Conservation (phyloP, 257 asterid genomes). For the Solanum sejunctum region DNA sequence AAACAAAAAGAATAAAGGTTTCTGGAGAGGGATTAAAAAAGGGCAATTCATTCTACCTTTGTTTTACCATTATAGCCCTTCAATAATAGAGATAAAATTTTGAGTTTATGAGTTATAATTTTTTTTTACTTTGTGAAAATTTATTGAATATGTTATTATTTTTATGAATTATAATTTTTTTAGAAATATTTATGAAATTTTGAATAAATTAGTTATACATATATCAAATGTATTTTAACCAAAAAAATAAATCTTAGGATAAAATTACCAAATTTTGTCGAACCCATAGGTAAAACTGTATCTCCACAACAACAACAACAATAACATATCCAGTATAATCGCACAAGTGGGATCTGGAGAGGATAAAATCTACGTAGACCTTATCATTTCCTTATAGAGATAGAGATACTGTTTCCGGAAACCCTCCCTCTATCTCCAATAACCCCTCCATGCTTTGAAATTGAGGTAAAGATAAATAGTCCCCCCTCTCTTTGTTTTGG, state of each 20-base stretch:
- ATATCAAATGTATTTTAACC: not conserved
- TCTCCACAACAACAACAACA: too few relatives aligned
- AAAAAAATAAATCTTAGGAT: not conserved
- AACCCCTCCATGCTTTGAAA: not conserved
- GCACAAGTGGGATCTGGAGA: too few relatives aligned
- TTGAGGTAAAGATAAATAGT: not conserved
- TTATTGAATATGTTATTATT: too few relatives aligned
- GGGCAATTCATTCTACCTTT: not conserved
- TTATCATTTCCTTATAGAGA: too few relatives aligned
- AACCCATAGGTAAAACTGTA: not conserved
- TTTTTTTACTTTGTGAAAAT: not conserved
- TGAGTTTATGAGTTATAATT: not conserved
- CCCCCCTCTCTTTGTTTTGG: not conserved
- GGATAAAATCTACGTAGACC: too few relatives aligned
- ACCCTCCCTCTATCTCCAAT: too few relatives aligned
- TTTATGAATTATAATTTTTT: not conserved
- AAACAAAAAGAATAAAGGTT: not conserved
- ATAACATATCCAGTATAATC: too few relatives aligned
- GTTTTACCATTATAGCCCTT: conserved; percentile 19
- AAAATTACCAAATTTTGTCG: not conserved
- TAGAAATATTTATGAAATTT: not conserved
- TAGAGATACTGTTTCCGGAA: too few relatives aligned
- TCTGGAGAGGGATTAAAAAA: too few relatives aligned
- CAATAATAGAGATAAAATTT: not conserved
- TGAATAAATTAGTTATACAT: not conserved